These are phyloP conservation scores for Fusarium penzigii DNA, from an alignment of 2,329 filamentous ascomycete genomes.

Conservation along the genomic window DNA sequence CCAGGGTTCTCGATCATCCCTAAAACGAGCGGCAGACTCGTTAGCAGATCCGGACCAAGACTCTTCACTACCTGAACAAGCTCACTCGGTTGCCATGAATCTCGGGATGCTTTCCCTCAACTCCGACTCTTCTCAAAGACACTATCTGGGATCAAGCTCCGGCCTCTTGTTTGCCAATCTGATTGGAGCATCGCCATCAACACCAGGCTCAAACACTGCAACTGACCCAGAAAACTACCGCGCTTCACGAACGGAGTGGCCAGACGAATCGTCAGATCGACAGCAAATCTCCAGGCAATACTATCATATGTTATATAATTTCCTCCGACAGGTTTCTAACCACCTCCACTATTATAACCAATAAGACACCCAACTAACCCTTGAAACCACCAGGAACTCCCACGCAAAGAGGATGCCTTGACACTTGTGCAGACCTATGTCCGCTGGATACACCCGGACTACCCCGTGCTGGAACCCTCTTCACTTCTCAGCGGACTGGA, in stretches of 20 bases:
- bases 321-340: conserved; percentile 3
- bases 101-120: conserved; percentile 40
- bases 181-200: conserved; percentile 21
- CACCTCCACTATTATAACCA: too few species aligned
- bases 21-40: conserved; percentile 20
- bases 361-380: not conserved
- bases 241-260: not conserved
- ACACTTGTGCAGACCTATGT: conserved; percentile 22
- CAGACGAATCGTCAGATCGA: not conserved
- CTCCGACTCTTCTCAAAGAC: conserved; percentile 38
- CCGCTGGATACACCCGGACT: conserved; percentile 25
- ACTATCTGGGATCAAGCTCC: conserved; percentile 40
- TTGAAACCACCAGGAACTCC: conserved; percentile 16
- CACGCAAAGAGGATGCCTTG: conserved; percentile 20
- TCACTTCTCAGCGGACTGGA: conserved; percentile 22
- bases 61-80: conserved; percentile 18
- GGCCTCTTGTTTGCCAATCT: conserved; percentile 36
- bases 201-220: conserved; percentile 1
- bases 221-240: too few species aligned
- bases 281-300: conserved; percentile 2
- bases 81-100: conserved; percentile 34
- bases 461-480: conserved; percentile 19
- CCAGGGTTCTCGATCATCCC: not conserved
- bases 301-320: conserved; percentile 9
- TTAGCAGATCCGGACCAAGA: conserved; percentile 3